Evolutionary conservation across 163 green algal species (phyloP).

Genomic region (Scenedesmus sp.): DNA sequence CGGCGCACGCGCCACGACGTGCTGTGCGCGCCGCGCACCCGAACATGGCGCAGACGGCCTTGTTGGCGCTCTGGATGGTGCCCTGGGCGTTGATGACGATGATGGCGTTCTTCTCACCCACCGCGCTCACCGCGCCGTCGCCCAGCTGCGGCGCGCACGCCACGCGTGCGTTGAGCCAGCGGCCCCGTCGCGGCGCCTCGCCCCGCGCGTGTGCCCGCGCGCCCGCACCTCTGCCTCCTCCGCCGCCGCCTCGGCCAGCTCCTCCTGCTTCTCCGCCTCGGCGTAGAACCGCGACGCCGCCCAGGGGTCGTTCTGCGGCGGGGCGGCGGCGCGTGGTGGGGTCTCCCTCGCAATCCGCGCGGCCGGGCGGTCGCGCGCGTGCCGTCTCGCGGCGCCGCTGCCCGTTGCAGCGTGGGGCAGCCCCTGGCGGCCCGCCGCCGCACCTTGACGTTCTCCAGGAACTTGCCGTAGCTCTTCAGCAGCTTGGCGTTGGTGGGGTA

Average conservation of each 20-base stretch:
- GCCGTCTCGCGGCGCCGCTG: no score
- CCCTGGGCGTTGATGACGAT: slow-evolving; percentile 57
- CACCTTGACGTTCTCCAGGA: slow-evolving; percentile 61
- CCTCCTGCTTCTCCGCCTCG: slow-evolving; percentile 62
- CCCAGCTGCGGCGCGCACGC: no score
- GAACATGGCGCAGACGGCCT: slow-evolving; percentile 3
- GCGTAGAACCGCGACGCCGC: slow-evolving; percentile 54
- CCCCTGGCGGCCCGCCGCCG: neutral
- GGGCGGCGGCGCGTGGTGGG: no score
- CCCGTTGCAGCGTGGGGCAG: neutral
- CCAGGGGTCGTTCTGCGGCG: slow-evolving; percentile 64
- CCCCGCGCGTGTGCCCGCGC: neutral
- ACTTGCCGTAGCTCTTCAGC: slow-evolving; percentile 65
- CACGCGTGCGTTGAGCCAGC: no score
- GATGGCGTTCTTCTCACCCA: slow-evolving; percentile 48
- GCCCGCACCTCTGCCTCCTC: slow-evolving; percentile 19
- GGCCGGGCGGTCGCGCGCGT: no score
- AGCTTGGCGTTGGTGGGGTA: slow-evolving; percentile 63
- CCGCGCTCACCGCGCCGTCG: neutral
- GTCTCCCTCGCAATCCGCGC: no score
- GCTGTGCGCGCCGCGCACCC: slow-evolving; percentile 7
- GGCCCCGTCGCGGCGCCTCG: no score
- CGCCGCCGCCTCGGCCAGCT: slow-evolving; percentile 49
- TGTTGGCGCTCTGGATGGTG: slow-evolving; percentile 48
- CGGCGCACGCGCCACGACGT: neutral